These are phyloP conservation scores for Chlamydomonas sp. DNA, from an alignment of 139 green algal species.

Conservation along the genomic window DNA sequence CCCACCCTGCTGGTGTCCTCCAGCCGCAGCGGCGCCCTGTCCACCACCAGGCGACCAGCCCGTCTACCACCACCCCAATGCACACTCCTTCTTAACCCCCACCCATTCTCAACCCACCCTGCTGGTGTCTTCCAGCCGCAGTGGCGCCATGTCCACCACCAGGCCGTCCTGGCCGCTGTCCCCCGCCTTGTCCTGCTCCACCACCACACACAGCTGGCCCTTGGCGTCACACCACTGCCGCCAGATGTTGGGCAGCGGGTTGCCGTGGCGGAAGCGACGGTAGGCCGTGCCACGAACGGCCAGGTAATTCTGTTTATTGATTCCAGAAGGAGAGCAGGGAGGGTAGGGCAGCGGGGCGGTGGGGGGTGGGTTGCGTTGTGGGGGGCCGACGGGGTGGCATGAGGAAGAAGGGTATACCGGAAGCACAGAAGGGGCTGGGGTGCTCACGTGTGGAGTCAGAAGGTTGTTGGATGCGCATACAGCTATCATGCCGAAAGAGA, in stretches of 20 bases:
- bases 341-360: too few relatives aligned
- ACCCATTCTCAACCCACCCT: not conserved
- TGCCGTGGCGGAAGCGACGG: constrained; percentile 71
- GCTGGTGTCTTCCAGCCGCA: constrained; percentile 41
- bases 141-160: constrained; percentile 66
- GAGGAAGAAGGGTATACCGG: too few relatives aligned
- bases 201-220: constrained; percentile 56
- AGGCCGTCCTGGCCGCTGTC: constrained; percentile 49
- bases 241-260: constrained; percentile 74
- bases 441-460: too few relatives aligned
- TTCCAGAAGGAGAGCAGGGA: not conserved
- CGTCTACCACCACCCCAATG: too few relatives aligned
- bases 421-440: too few relatives aligned
- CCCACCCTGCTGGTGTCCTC: constrained; percentile 5
- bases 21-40: constrained; percentile 60
- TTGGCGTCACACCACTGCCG: constrained; percentile 76
- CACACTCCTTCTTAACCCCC: not conserved
- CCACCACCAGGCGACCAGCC: too few relatives aligned
- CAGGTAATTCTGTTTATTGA: constrained; percentile 52
- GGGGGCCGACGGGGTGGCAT: too few relatives aligned
- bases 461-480: too few relatives aligned
- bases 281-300: constrained; percentile 72
- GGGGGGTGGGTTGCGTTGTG: too few relatives aligned
- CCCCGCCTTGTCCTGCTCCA: constrained; percentile 61
- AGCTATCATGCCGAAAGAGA: too few relatives aligned